phyloP scores from a whole-genome alignment of 1,284 basidiomycete genomes.

The Trametes sp. region DNA sequence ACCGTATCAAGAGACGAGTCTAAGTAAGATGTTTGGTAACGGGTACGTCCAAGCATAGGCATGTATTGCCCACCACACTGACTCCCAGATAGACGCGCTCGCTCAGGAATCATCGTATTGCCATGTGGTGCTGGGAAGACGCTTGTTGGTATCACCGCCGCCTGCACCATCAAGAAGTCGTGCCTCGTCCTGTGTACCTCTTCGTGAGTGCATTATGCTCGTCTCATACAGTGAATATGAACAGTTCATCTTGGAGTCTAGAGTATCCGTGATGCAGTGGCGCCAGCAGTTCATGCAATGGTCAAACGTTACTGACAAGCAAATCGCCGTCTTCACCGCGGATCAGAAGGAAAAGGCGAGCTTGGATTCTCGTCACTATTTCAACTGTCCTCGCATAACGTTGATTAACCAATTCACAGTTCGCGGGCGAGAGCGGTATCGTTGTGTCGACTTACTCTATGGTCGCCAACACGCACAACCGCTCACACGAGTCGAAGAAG shows the following conservation, averaged over 20 bases:
- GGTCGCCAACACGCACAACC: conserved; percentile 96
- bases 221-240: not conserved
- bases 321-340: conserved; percentile 95
- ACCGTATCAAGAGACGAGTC: conserved; percentile 95
- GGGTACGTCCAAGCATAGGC: conserved; percentile 63
- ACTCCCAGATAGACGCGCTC: conserved; percentile 73
- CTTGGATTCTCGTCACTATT: conserved; percentile 16
- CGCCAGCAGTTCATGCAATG: conserved; percentile 96
- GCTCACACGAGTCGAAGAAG: conserved; percentile 96
- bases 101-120: conserved; percentile 98
- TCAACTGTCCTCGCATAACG: not conserved
- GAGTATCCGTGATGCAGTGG: conserved; percentile 98
- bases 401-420: conserved; percentile 53
- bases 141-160: conserved; percentile 97
- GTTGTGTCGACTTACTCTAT: conserved; percentile 98
- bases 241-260: conserved; percentile 40
- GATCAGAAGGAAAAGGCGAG: conserved; percentile 94
- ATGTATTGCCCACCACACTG: not conserved
- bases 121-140: conserved; percentile 99
- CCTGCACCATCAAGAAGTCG: conserved; percentile 99
- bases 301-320: conserved; percentile 95
- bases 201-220: conserved; percentile 65
- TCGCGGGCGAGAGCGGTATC: conserved; percentile 93
- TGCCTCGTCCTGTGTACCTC: conserved; percentile 98
- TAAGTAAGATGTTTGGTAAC: conserved; percentile 99